Base-by-base conservation (phyloP, 257 asterid species). In the Capsicum baccatum region DNA sequence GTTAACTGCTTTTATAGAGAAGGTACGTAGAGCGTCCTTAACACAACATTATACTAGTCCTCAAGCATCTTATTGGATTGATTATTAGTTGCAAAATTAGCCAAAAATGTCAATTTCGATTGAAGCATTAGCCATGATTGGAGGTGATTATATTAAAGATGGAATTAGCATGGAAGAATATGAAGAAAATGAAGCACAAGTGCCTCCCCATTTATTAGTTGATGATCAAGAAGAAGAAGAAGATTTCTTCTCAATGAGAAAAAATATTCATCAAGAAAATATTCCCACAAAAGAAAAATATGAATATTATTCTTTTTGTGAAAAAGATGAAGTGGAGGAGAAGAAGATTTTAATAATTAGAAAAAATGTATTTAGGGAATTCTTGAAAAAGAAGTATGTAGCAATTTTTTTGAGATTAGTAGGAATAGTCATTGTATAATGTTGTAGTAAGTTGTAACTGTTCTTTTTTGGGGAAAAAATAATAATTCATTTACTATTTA, bases 91-190 rank as follows among this genome's bases (percentile, higher is more conserved):
- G 59, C 60, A 48, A 21, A 73, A 19, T 11, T 47, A 73, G 13
- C 58, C 58, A 26, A 15, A 9, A 12, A 90, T 88, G 94, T 57
- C 81, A 0, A 17, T 80, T 64, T 90, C 94, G 26, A 79, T 90
- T 52, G 94, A 90, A 85, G 93, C 93, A 39, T 73, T 90, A 74
- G 93, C 93, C 54, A 90, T 91, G 93, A 80, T 88, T 1, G 92
- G 94, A n/a, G 89, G 86, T 58, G 42, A 85, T 66, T 87, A 74
- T 37, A 68, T 19, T 1, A 87, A 89, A 76, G 82, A 60, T 14
- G 87, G 91, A 87, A 66, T 33, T 1, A 33, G 73, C 73, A 5
- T 66, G 8, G 73, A 66, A 66, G 73, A 33, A 66, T 66, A 12
- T 26, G 73, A 33, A 66, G 3, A 33, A 6, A n/a, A 33, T 66